Evolutionary conservation across 441 rosid species (phyloP).

Genomic region (Hura crepitans): DNA sequence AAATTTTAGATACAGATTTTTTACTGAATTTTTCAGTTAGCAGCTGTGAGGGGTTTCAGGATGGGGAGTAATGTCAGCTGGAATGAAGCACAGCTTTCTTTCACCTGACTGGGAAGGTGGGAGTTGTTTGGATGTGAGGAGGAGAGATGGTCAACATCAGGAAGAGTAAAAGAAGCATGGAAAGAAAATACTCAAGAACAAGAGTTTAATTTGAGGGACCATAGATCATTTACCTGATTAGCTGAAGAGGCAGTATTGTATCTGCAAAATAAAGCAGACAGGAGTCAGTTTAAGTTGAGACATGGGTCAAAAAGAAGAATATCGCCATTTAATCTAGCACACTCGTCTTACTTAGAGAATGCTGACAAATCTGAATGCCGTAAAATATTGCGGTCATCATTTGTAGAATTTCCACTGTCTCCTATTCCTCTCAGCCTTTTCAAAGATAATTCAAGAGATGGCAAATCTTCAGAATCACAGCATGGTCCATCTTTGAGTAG

Average conservation of each 20-base stretch:
- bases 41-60: neutral
- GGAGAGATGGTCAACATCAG: neutral
- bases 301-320: constrained; percentile 15
- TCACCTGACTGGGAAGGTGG: neutral
- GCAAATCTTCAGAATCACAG: constrained; percentile 36
- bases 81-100: neutral
- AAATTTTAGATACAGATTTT: neutral
- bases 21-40: neutral
- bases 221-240: constrained; percentile 42
- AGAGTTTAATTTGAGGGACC: neutral
- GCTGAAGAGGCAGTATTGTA: constrained; percentile 53
- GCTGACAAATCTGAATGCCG: constrained; percentile 68
- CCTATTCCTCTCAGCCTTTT: constrained; percentile 40
- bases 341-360: constrained; percentile 58
- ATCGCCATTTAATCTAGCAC: neutral
- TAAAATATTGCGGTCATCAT: constrained; percentile 44
- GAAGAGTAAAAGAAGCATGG: neutral
- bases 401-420: constrained; percentile 31
- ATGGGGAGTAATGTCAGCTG: neutral
- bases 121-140: neutral
- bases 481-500: constrained; percentile 33
- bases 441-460: constrained; percentile 40
- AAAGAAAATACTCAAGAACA: neutral
- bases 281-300: constrained; percentile 3
- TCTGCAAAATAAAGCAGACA: constrained; percentile 37